Evolutionary conservation across 2,329 filamentous ascomycete species (phyloP).

Genomic region (Botryotinia narcissicola): DNA sequence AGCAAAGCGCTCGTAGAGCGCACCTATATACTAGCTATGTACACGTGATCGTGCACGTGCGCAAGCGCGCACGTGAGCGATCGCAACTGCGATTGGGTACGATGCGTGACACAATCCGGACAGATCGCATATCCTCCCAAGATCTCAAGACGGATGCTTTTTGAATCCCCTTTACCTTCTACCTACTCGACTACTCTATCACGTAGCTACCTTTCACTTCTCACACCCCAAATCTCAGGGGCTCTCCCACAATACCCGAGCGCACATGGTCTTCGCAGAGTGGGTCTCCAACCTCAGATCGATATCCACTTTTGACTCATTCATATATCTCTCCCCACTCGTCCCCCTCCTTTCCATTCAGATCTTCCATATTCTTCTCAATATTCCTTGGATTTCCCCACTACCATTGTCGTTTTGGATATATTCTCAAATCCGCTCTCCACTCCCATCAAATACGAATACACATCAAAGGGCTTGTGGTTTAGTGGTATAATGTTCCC

Average conservation of each 20-base stretch:
- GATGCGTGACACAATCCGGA: no score
- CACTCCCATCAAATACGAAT: background rate
- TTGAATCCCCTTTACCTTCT: background rate
- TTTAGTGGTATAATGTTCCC: background rate
- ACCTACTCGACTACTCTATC: background rate
- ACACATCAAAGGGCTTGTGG: background rate
- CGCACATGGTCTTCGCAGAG: background rate
- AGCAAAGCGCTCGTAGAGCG: no score
- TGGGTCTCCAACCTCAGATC: background rate
- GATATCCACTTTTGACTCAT: background rate
- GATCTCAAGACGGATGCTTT: background rate
- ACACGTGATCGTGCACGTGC: no score
- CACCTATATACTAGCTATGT: no score
- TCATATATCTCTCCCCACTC: background rate
- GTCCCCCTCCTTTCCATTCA: background rate
- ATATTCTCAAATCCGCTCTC: accelerated
- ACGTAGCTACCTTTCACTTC: background rate
- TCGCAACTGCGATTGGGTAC: no score
- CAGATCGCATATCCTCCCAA: background rate
- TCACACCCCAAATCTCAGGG: background rate
- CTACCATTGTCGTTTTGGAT: accelerated
- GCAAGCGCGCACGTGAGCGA: no score
- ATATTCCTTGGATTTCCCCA: background rate
- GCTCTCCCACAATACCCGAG: background rate
- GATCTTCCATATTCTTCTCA: background rate